A percentile compares a stretch with the other conserved stretches of the same genome.
Evolutionary conservation across 345 rosid genomes (phyloP).

Genomic region (Dipteronia dyeriana): DNA sequence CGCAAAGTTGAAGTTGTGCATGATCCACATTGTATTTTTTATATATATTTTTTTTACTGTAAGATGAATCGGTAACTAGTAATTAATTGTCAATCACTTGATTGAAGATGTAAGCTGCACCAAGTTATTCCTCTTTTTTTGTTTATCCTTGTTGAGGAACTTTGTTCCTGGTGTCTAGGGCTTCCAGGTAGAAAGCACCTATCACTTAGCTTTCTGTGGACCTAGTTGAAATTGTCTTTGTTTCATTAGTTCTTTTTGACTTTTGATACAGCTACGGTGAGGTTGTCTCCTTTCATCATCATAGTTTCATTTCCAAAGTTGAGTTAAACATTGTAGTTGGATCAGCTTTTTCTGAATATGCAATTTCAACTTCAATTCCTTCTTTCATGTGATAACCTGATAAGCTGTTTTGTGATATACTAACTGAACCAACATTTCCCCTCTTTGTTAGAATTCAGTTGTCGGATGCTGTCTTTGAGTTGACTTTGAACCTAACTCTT

Average conservation of each 20-base stretch:
- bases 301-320: not conserved
- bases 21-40: not conserved
- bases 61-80: not conserved
- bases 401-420: not conserved
- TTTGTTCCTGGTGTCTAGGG: not conserved
- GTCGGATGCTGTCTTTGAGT: not conserved
- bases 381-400: not conserved
- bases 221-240: not conserved
- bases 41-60: not conserved
- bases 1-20: not conserved
- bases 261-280: not conserved
- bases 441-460: slow-evolving; percentile 3
- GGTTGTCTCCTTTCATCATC: not conserved
- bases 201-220: not conserved
- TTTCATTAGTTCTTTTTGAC: slow-evolving; percentile 3
- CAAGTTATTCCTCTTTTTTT: not conserved
- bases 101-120: not conserved
- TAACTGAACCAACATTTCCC: not conserved
- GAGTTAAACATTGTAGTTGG: not conserved
- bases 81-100: not conserved
- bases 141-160: not conserved
- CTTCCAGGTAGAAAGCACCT: not conserved
- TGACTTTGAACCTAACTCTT: slow-evolving; percentile 18
- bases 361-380: not conserved
- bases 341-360: not conserved